Percentiles rank a stretch among this genome's conserved stretches.
These are phyloP conservation scores for Aspergillus bertholletiae DNA, from an alignment of 495 filamentous ascomycete species.

Conservation along the genomic window DNA sequence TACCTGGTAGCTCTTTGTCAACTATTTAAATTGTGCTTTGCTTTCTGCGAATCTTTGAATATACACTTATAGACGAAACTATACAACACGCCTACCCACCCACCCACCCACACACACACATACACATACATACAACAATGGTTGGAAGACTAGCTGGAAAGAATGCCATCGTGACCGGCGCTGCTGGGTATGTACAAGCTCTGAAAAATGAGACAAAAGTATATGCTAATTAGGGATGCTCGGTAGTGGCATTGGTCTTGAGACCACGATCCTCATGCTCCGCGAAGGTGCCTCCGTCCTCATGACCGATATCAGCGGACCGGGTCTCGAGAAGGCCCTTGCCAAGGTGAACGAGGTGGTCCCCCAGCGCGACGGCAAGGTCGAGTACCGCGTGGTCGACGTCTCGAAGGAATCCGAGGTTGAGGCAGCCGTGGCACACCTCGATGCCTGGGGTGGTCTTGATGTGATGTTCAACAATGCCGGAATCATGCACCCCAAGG, in stretches of 20 bases:
- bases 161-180: slow-evolving; percentile 88
- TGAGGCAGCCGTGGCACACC: slow-evolving; percentile 60
- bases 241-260: slow-evolving; percentile 85
- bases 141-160: slow-evolving; percentile 72
- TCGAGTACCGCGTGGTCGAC: slow-evolving; percentile 62
- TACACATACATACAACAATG: too few relatives aligned
- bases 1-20: too few relatives aligned
- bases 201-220: background rate
- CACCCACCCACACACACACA: too few relatives aligned
- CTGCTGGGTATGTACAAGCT: slow-evolving; percentile 66
- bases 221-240: background rate
- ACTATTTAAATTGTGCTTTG: background rate
- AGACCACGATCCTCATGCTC: slow-evolving; percentile 88
- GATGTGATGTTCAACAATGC: slow-evolving; percentile 99
- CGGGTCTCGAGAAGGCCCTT: slow-evolving; percentile 66
- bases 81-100: too few relatives aligned
- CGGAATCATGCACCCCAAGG: slow-evolving; percentile 91
- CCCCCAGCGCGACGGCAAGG: slow-evolving; percentile 38
- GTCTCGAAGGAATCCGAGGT: slow-evolving; percentile 73
- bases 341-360: slow-evolving; percentile 69
- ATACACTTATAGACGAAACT: background rate
- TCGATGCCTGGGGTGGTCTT: slow-evolving; percentile 85
- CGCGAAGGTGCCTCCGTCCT: slow-evolving; percentile 86
- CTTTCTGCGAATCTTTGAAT: background rate
- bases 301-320: slow-evolving; percentile 76